Evolutionary conservation across 139 green algal genomes (phyloP), one percentile per base, ranked within the genome.

Genomic region (Tetraselmis striata): DNA sequence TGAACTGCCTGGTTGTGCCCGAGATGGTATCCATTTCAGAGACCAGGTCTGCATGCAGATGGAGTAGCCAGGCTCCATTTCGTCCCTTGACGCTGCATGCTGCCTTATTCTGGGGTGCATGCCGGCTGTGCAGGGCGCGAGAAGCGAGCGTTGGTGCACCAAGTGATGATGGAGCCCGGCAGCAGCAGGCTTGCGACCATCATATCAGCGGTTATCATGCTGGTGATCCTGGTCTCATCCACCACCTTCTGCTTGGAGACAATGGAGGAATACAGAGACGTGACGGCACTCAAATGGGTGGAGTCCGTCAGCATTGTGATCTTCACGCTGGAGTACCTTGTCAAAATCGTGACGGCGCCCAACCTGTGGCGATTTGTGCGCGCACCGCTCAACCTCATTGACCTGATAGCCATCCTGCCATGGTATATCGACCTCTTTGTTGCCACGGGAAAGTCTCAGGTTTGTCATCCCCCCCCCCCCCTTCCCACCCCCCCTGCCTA

Each of bases 311-410:
- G 80, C 32, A 81, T 89, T 30, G 80, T 77, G 28, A 81, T 87
- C 58, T 89, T 89, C 80, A 84, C 83, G 23, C 1, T 84, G 30
- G 85, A 89, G 77, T 89, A 89, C 77, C 28, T 85, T 1, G 31
- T 85, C 75, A 85, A 80, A 28, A 28, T 87, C 26, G 1, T 84
- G 1, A 82, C 76, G 22, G 28, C 78, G 1, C 82, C 86, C 29
- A 81, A 84, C 79, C 79, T 80, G 67, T 28, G 80, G 74, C 77
- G 77, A 2, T 90, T 88, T 74, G 30, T 90, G 1, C 5, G 80
- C 0, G 75, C 59, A 26, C 82, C 87, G 1, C 80, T 91, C 28
- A 91, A 91, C 77, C 77, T 89, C 74, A 82, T 91, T 28, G 87
- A 91, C 83, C 80, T 91, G 0, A 31, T 88, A 26, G 59, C 85